A percentile compares a stretch with the other conserved stretches of the same genome.
These are phyloP conservation scores for Capsella rubella DNA, from an alignment of 441 rosid genomes.

Conservation along the genomic window DNA sequence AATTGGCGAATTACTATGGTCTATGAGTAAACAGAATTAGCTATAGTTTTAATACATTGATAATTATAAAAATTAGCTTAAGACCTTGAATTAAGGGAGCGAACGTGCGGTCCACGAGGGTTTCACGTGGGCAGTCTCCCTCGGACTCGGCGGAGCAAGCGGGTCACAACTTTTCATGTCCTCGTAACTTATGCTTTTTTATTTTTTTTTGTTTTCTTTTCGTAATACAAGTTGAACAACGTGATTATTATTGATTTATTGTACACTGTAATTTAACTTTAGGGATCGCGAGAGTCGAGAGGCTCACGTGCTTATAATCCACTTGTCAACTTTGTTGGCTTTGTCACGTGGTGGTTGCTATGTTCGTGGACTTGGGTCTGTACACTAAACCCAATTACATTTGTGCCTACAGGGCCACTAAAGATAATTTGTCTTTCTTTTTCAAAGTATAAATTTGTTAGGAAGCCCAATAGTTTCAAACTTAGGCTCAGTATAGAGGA, in stretches of 20 bases:
- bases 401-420: background rate
- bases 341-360: constrained; percentile 13
- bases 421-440: background rate
- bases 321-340: constrained; percentile 22
- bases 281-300: constrained; percentile 24
- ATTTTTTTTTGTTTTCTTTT: constrained; percentile 8
- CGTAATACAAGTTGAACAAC: constrained; percentile 35
- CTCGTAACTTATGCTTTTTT: constrained; percentile 36
- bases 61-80: background rate
- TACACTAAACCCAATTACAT: background rate
- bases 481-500: background rate
- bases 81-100: constrained; percentile 8
- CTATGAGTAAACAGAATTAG: constrained; percentile 1
- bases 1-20: background rate
- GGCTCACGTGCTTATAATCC: constrained; percentile 34
- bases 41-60: background rate
- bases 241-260: background rate
- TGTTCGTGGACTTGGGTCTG: constrained; percentile 7
- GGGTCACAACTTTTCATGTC: constrained; percentile 49
- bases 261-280: background rate
- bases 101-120: constrained; percentile 50
- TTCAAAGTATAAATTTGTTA: background rate
- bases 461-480: background rate
- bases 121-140: constrained; percentile 45
- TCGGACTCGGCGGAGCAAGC: constrained; percentile 44